These are phyloP conservation scores for Apiospora arundinis DNA, from an alignment of 2,329 filamentous ascomycete genomes.

Conservation along the genomic window DNA sequence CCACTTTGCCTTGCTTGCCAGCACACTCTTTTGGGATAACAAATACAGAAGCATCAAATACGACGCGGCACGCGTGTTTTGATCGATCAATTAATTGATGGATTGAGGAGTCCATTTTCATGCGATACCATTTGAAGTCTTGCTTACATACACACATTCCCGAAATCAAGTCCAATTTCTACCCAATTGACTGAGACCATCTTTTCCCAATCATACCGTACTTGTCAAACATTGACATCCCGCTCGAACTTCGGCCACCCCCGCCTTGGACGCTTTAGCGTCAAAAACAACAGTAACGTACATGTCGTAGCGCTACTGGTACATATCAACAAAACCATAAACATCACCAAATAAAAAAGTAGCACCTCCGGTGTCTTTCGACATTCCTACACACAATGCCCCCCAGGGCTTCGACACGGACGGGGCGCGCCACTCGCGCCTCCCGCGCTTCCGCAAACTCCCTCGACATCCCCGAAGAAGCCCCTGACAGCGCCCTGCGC, in stretches of 20 bases:
- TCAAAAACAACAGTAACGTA: conserved; percentile 6
- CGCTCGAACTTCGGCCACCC: not conserved
- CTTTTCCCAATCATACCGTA: not conserved
- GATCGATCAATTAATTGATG: not conserved
- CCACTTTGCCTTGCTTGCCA: not conserved
- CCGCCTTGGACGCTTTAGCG: not conserved
- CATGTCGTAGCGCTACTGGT: conserved; percentile 9
- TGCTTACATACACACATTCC: not conserved
- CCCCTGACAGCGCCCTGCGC: conserved; percentile 73
- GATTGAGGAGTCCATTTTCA: not conserved
- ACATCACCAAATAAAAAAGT: conserved; percentile 11
- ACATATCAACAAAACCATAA: conserved; percentile 30
- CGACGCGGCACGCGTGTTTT: not conserved
- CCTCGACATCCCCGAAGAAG: conserved; percentile 71
- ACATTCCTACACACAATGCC: conserved; percentile 49
- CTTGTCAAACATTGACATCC: not conserved
- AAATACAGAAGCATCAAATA: not conserved
- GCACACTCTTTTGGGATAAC: not conserved
- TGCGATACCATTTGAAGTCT: not conserved
- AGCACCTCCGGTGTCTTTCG: conserved; percentile 22
- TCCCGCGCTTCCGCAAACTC: conserved; percentile 54
- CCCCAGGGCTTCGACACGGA: conserved; percentile 53
- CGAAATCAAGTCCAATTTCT: not conserved
- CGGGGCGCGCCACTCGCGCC: conserved; percentile 53
- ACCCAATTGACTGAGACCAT: conserved; percentile 1